Conservation (phyloP, 2,329 filamentous ascomycete genomes). For the Aurifilum marmelostoma region DNA sequence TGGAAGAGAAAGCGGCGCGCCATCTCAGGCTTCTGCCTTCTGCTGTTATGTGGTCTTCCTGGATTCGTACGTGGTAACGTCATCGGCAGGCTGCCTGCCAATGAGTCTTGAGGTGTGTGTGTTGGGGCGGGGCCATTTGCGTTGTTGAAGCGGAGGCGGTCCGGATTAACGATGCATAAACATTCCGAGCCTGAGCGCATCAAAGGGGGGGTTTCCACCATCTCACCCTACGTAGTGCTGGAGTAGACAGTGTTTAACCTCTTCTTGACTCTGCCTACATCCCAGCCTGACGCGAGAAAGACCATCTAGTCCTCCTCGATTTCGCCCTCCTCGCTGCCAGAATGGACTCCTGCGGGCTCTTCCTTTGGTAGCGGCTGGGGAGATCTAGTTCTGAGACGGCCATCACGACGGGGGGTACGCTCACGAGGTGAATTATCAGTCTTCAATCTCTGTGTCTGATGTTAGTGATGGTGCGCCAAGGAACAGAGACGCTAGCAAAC, state of each 20-base stretch:
- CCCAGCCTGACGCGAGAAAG: slow-evolving; percentile 30
- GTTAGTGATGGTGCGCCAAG: slow-evolving; percentile 35
- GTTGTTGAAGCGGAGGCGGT: not conserved
- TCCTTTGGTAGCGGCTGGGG: slow-evolving; percentile 48
- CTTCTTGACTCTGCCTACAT: slow-evolving; percentile 29
- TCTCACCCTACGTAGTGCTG: not conserved
- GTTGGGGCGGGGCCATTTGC: not conserved
- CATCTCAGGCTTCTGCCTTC: not conserved
- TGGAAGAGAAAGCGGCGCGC: not conserved
- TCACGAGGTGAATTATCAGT: slow-evolving; percentile 63
- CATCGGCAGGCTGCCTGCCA: not conserved
- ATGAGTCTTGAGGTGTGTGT: not conserved
- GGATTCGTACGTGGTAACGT: not conserved
- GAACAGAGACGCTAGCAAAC: slow-evolving; percentile 19
- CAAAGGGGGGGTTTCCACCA: not conserved
- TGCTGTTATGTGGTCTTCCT: not conserved
- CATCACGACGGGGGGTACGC: slow-evolving; percentile 62
- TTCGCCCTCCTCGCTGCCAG: slow-evolving; percentile 95
- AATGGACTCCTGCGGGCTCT: slow-evolving; percentile 69
- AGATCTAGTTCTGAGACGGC: slow-evolving; percentile 58
- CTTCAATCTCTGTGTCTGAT: slow-evolving; percentile 54
- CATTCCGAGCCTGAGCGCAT: not conserved
- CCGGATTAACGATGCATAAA: not conserved
- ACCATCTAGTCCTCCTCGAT: slow-evolving; percentile 76
- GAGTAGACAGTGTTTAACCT: not conserved